phyloP scores from a whole-genome alignment of 345 rosid species.

The Viola odorata region DNA sequence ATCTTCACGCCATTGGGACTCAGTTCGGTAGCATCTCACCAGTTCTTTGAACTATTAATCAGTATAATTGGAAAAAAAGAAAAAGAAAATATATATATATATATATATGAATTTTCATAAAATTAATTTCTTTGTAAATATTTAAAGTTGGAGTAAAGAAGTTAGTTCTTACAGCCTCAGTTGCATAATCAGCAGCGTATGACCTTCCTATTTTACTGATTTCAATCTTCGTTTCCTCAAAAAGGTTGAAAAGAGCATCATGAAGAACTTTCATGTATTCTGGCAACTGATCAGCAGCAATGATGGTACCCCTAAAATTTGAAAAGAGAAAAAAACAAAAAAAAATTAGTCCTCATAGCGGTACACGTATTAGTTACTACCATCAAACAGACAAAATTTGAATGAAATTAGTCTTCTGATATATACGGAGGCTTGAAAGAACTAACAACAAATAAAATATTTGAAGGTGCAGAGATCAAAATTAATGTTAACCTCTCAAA shows the following conservation, averaged over 20 bases:
- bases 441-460: neutral
- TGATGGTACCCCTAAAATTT: neutral
- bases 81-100: neutral
- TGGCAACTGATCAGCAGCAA: neutral
- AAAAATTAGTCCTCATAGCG: neutral
- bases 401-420: neutral
- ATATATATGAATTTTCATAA: neutral
- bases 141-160: neutral
- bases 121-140: neutral
- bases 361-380: too few relatives aligned
- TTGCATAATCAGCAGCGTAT: neutral
- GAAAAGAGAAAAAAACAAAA: neutral
- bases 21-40: neutral
- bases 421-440: neutral
- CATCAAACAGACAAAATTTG: neutral
- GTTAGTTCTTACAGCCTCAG: neutral
- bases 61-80: neutral
- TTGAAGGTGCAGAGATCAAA: neutral
- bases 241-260: neutral
- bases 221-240: neutral
- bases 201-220: neutral
- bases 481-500: constrained; percentile 1
- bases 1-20: neutral
- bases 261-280: constrained; percentile 4
- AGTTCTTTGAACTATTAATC: neutral